phyloP scores from a whole-genome alignment of 2,329 filamentous ascomycete genomes.

The Sporothrix humicola region DNA sequence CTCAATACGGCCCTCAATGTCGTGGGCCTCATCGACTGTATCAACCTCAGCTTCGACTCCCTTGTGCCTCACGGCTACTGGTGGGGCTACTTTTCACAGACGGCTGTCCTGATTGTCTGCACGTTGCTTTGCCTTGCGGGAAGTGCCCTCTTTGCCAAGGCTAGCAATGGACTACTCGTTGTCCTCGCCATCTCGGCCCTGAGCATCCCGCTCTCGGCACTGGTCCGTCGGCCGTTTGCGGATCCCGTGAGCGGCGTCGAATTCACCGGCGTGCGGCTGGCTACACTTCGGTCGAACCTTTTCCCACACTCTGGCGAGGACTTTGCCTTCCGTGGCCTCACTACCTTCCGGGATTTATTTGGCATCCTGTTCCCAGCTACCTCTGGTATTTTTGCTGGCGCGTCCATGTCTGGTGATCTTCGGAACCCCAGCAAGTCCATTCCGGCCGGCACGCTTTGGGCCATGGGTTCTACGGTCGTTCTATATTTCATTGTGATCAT shows the following conservation, averaged over 20 bases:
- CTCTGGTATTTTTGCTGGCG: slow-evolving; percentile 70
- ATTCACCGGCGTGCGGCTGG: slow-evolving; percentile 76
- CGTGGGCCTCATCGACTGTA: slow-evolving; percentile 82
- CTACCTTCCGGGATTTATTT: slow-evolving; percentile 81
- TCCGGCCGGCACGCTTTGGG: slow-evolving; percentile 80
- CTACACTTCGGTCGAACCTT: slow-evolving; percentile 76
- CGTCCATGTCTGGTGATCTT: slow-evolving; percentile 88
- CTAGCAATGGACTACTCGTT: slow-evolving; percentile 76
- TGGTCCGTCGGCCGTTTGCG: slow-evolving; percentile 70
- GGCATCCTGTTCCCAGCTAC: slow-evolving; percentile 82
- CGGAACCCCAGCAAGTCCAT: slow-evolving; percentile 83
- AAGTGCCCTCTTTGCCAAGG: slow-evolving; percentile 78
- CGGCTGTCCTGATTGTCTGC: slow-evolving; percentile 71
- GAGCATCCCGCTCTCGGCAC: slow-evolving; percentile 80
- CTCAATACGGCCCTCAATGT: slow-evolving; percentile 88
- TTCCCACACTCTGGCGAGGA: slow-evolving; percentile 68
- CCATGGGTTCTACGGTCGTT: slow-evolving; percentile 75
- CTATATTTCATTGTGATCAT: slow-evolving; percentile 78
- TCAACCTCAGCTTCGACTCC: slow-evolving; percentile 74
- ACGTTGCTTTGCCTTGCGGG: slow-evolving; percentile 79
- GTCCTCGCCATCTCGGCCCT: slow-evolving; percentile 75
- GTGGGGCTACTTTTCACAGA: slow-evolving; percentile 78
- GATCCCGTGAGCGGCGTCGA: slow-evolving; percentile 67
- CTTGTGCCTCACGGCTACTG: slow-evolving; percentile 74
- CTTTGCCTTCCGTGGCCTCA: slow-evolving; percentile 64